phyloP scores from a whole-genome alignment of 805 yeast genomes.

The Kodamaea neixiangensis region DNA sequence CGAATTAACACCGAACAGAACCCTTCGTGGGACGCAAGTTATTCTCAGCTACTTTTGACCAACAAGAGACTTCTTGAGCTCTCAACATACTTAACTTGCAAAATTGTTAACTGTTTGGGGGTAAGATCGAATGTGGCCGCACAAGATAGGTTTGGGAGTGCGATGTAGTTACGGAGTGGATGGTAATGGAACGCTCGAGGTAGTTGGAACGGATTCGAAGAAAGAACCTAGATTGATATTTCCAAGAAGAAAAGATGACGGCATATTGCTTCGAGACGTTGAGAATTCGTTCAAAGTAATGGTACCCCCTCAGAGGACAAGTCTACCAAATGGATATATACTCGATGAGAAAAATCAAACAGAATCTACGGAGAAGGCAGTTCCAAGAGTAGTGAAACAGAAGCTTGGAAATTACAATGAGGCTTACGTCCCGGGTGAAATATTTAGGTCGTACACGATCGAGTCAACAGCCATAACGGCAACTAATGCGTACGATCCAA shows the following conservation, averaged over 20 bases:
- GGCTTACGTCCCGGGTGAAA: conserved; percentile 25
- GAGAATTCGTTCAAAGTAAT: conserved; percentile 1
- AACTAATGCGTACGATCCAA: conserved; percentile 35
- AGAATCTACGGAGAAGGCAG: no score
- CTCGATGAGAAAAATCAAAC: no score
- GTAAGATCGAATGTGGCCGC: conserved; percentile 18
- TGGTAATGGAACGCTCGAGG: conserved; percentile 14
- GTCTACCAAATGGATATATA: not conserved
- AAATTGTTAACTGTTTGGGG: not conserved
- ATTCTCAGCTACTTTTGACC: no score
- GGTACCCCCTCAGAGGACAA: conserved; percentile 4
- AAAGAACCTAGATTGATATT: conserved; percentile 3
- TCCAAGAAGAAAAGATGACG: conserved; percentile 10
- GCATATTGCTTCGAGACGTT: conserved; percentile 9
- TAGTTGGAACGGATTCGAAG: not conserved
- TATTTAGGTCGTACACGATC: conserved; percentile 21
- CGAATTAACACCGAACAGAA: no score
- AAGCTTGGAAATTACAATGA: not conserved
- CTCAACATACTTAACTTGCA: not conserved
- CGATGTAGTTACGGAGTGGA: conserved; percentile 19
- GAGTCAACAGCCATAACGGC: conserved; percentile 30
- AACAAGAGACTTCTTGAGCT: not conserved
- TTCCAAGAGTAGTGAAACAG: not conserved
- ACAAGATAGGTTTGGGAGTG: conserved; percentile 17
- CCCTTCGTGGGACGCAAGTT: no score